phyloP scores from a whole-genome alignment of 2,329 filamentous ascomycete genomes.

The Venturia pyrina region DNA sequence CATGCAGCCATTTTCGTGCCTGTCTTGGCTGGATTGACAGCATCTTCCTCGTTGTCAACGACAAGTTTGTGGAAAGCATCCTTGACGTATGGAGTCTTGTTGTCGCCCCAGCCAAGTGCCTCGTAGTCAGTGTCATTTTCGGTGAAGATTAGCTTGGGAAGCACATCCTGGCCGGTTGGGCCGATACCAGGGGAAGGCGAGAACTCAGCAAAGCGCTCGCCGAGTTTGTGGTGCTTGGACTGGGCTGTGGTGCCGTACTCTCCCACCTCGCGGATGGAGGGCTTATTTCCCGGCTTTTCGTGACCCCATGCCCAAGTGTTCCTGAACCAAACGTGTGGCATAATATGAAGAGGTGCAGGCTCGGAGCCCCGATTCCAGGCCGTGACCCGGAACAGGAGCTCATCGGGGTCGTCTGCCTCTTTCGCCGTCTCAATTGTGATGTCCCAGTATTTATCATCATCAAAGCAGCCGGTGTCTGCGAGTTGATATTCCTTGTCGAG shows the following conservation, averaged over 20 bases:
- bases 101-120: conserved; percentile 55
- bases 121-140: conserved; percentile 91
- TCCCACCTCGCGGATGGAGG: conserved; percentile 57
- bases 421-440: conserved; percentile 96
- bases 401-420: conserved; percentile 82
- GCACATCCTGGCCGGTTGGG: conserved; percentile 67
- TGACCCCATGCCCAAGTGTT: conserved; percentile 96
- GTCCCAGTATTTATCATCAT: conserved; percentile 90
- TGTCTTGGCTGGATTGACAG: conserved; percentile 66
- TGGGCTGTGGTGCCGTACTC: conserved; percentile 52
- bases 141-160: conserved; percentile 80
- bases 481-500: conserved; percentile 84
- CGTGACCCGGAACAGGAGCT: conserved; percentile 86
- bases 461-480: conserved; percentile 77
- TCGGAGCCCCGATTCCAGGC: conserved; percentile 93
- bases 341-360: conserved; percentile 80
- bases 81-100: conserved; percentile 79
- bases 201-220: conserved; percentile 71
- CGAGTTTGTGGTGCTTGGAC: conserved; percentile 70
- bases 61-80: conserved; percentile 89
- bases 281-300: conserved; percentile 66
- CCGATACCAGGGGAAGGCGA: conserved; percentile 85
- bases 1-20: conserved; percentile 88
- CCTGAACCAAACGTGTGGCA: conserved; percentile 92
- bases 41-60: conserved; percentile 67